Evolutionary conservation across 805 yeast species (phyloP), one percentile per base, ranked within the genome.

Genomic region (Jamesozyma rosinii): DNA sequence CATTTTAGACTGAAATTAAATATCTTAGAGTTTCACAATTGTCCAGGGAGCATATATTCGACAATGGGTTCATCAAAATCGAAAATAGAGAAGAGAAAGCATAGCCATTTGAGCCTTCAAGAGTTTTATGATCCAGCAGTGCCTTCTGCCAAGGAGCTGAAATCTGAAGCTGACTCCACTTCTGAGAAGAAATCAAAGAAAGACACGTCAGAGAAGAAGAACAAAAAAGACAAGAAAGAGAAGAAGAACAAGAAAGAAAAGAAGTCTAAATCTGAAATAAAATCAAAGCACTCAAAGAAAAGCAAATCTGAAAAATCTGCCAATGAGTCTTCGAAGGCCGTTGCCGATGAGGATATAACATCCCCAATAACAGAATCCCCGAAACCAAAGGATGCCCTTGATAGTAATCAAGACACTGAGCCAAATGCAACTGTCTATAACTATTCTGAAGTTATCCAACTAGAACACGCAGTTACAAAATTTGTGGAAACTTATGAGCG

Each of bases 391-490:
- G n/a, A n/a, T n/a, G n/a, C n/a, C n/a, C n/a, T n/a, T n/a, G n/a
- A n/a, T n/a, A n/a, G n/a, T n/a, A n/a, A n/a, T n/a, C n/a, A n/a
- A n/a, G n/a, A n/a, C n/a, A n/a, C n/a, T n/a, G 29, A 24, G 6
- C 11, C 29, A 24, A 24, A 30, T 30, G 17, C 30, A 11, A 41
- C 31, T 14, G 15, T 36, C 19, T 48, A 48, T 38, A 32, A 39
- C 8, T 55, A 57, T 37, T 49, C 59, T 5, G 55, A 57, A 34
- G 57, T 55, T 15, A 44, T 59, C n/a, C 63, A 63, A 14, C 42
- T 75, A 13, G 84, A 79, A 47, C 77, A 76, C 54, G 72, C 81
- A 0, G 70, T 76, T 3, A 58, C 70, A 1, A 70, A 69, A 37
- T 54, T 81, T 3, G 77, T 80, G 44, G 75, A 73, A 36, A 67